phyloP scores from a whole-genome alignment of 306 rosid genomes.

The Vachellia collinsii region DNA sequence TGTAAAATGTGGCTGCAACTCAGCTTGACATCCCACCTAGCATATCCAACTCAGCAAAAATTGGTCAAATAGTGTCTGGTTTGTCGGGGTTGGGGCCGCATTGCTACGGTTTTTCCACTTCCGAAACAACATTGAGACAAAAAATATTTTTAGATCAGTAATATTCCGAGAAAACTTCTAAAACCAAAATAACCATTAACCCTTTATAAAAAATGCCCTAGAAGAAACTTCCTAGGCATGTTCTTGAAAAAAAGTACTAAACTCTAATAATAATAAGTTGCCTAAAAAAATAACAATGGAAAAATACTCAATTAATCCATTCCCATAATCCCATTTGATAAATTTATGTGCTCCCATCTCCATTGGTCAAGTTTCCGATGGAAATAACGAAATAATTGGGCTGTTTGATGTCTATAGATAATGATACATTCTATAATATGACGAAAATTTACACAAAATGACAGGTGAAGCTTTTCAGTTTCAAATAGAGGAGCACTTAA shows the following conservation, averaged over 20 bases:
- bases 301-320: neutral
- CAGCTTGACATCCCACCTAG: too few species aligned
- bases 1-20: too few species aligned
- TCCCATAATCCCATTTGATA: constrained; percentile 1
- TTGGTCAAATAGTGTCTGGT: too few species aligned
- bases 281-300: neutral
- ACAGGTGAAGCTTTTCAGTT: neutral
- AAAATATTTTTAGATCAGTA: too few species aligned
- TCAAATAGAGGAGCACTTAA: neutral
- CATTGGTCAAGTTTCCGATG: constrained; percentile 12
- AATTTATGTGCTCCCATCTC: neutral
- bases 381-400: constrained; percentile 20
- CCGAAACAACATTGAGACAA: too few species aligned
- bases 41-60: too few species aligned
- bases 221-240: neutral
- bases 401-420: neutral
- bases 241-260: neutral
- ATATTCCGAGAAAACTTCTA: too few species aligned
- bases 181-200: too few species aligned
- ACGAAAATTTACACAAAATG: neutral
- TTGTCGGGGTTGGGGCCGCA: too few species aligned
- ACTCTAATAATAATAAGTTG: neutral
- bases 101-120: too few species aligned
- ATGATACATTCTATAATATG: constrained; percentile 20
- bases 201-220: too few species aligned